phyloP scores from a whole-genome alignment of 2,329 filamentous ascomycete genomes.

The Hawksworthiomyces lignivorus region DNA sequence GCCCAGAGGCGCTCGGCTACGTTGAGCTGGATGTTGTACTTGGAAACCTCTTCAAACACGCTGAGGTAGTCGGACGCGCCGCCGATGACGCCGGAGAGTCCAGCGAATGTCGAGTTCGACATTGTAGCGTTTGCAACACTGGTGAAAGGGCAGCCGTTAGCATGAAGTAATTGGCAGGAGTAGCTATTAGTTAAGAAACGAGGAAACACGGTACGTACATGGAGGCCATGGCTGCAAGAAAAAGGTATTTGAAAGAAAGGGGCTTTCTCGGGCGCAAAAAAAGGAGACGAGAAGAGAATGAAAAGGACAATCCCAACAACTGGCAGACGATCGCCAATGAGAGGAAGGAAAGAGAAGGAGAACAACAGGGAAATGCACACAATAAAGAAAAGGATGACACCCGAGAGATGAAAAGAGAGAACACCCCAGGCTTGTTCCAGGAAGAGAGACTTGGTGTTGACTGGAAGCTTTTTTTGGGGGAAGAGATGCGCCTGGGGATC shows the following conservation, averaged over 20 bases:
- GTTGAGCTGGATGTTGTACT: conserved; percentile 80
- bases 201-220: conserved; percentile 7
- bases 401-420: neutral
- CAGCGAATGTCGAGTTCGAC: conserved; percentile 10
- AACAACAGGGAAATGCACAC: neutral
- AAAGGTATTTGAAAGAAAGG: too few relatives aligned
- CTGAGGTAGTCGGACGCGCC: conserved; percentile 44
- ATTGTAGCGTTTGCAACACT: conserved; percentile 35
- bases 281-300: neutral
- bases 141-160: too few relatives aligned
- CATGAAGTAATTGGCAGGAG: too few relatives aligned
- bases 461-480: neutral
- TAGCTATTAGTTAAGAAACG: too few relatives aligned
- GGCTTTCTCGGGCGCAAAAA: too few relatives aligned
- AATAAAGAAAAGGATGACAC: neutral
- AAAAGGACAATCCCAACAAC: neutral
- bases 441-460: neutral
- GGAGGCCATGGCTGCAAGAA: conserved; percentile 5
- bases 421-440: conserved; percentile 6
- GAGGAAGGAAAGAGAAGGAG: conserved; percentile 5
- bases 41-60: conserved; percentile 56
- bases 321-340: neutral
- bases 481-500: neutral
- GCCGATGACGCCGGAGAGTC: conserved; percentile 21
- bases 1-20: conserved; percentile 84